Conservation (phyloP, 208 protist species). For the Trypanosoma melophagium region DNA sequence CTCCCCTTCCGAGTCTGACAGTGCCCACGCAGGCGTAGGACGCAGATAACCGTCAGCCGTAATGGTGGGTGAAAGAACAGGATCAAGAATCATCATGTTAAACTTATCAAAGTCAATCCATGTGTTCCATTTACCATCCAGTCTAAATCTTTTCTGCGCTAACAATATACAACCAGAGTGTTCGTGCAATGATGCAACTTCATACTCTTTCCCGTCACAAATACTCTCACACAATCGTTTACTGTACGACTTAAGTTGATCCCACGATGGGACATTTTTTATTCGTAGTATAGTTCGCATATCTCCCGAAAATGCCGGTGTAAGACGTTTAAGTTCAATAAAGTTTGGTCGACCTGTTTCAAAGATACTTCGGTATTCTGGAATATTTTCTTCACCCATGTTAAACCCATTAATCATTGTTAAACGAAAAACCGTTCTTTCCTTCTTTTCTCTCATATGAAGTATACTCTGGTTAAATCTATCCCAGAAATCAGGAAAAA, state of each 20-base stretch:
- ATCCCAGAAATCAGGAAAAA: slow-evolving; percentile 94
- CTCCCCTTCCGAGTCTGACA: slow-evolving; percentile 52
- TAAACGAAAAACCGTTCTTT: slow-evolving; percentile 95
- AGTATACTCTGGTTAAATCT: slow-evolving; percentile 92
- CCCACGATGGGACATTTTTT: slow-evolving; percentile 93
- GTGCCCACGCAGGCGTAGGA: slow-evolving; percentile 74
- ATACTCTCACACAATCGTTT: slow-evolving; percentile 55
- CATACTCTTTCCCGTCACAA: slow-evolving; percentile 63
- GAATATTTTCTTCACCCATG: slow-evolving; percentile 79
- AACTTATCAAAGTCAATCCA: slow-evolving; percentile 93
- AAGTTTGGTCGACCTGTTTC: slow-evolving; percentile 87
- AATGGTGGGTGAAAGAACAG: slow-evolving; percentile 30
- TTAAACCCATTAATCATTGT: slow-evolving; percentile 97
- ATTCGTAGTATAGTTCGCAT: slow-evolving; percentile 83
- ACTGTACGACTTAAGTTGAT: slow-evolving; percentile 78
- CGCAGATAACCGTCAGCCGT: slow-evolving; percentile 74
- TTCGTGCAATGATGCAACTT: slow-evolving; percentile 82
- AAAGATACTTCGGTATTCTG: slow-evolving; percentile 91
- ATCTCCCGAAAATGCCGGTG: slow-evolving; percentile 88
- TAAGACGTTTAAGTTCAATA: slow-evolving; percentile 94
- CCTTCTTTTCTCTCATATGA: slow-evolving; percentile 79
- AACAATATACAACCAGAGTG: slow-evolving; percentile 90
- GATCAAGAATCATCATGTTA: slow-evolving; percentile 47
- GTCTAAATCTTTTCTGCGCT: slow-evolving; percentile 65
- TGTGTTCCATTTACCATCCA: slow-evolving; percentile 65